A percentile compares a stretch with the other conserved stretches of the same genome.
These are phyloP conservation scores for Daldinia concentrica DNA, from an alignment of 495 filamentous ascomycete genomes.

Conservation along the genomic window DNA sequence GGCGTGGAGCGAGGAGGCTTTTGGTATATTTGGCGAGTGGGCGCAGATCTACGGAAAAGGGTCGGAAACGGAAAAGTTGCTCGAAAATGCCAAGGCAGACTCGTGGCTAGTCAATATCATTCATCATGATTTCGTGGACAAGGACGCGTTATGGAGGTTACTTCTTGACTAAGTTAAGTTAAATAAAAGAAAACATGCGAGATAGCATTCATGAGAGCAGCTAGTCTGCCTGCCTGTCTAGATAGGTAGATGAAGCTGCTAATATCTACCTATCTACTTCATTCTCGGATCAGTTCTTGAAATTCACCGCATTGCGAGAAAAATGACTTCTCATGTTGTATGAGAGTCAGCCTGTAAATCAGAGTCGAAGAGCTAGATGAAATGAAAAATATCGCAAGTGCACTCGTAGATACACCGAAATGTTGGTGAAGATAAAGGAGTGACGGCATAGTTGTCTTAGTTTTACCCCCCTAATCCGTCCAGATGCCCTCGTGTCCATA, in stretches of 20 bases:
- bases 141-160: conserved; percentile 70
- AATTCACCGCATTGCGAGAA: conserved; percentile 2
- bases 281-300: conserved; percentile 6
- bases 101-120: conserved; percentile 92
- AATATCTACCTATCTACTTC: conserved; percentile 25
- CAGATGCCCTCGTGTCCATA: background rate
- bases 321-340: background rate
- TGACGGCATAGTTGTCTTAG: background rate
- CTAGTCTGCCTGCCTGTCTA: conserved; percentile 13
- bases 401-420: background rate
- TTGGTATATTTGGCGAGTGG: conserved; percentile 95
- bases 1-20: conserved; percentile 96
- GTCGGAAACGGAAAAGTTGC: conserved; percentile 70
- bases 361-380: background rate
- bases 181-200: conserved; percentile 15
- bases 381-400: background rate
- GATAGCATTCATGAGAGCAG: conserved; percentile 13
- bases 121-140: conserved; percentile 80
- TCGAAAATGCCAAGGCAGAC: conserved; percentile 71
- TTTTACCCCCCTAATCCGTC: background rate
- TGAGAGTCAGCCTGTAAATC: background rate
- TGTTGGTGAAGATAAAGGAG: background rate
- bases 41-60: conserved; percentile 78
- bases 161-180: conserved; percentile 46
- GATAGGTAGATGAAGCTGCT: conserved; percentile 8